Conservation (phyloP, 345 rosid species). For the Arabidopsis arenosa region DNA sequence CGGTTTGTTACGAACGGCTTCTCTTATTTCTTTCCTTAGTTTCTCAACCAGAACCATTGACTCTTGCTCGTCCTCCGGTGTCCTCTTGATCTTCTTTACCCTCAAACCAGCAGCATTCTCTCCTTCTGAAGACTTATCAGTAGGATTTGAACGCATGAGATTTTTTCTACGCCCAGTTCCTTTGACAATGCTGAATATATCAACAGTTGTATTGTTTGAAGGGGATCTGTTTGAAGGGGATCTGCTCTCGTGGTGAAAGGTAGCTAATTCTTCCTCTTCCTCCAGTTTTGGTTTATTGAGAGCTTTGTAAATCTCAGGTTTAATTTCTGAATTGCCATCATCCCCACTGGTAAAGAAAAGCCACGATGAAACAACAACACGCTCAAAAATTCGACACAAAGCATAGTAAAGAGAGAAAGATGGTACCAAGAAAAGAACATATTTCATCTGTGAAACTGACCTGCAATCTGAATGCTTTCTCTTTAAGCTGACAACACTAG, state of each 20-base stretch:
- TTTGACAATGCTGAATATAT: slow-evolving; percentile 80
- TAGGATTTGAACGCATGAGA: slow-evolving; percentile 38
- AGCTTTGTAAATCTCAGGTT: slow-evolving; percentile 45
- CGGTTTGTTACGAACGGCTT: slow-evolving; percentile 75
- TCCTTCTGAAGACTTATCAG: slow-evolving; percentile 56
- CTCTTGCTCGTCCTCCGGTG: slow-evolving; percentile 67
- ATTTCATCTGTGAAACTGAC: slow-evolving; percentile 46
- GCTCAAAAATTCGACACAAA: slow-evolving; percentile 29
- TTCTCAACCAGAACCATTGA: slow-evolving; percentile 73
- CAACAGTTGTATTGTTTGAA: slow-evolving; percentile 51
- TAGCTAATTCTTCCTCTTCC: slow-evolving; percentile 48
- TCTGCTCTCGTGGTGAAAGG: slow-evolving; percentile 45
- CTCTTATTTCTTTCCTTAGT: slow-evolving; percentile 89
- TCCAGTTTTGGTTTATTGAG: slow-evolving; percentile 56
- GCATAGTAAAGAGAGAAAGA: slow-evolving; percentile 17
- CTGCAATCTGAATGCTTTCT: slow-evolving; percentile 65
- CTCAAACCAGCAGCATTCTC: slow-evolving; percentile 73
- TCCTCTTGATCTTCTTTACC: slow-evolving; percentile 91
- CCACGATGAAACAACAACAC: slow-evolving; percentile 31
- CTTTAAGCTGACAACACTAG: slow-evolving; percentile 56
- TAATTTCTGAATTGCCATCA: slow-evolving; percentile 47
- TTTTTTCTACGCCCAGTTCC: slow-evolving; percentile 52
- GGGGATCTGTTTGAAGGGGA: slow-evolving; percentile 45
- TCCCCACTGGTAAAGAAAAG: slow-evolving; percentile 44
- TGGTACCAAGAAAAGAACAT: slow-evolving; percentile 21